These are phyloP conservation scores for Xylaria curta DNA, from an alignment of 495 filamentous ascomycete species.

Conservation along the genomic window DNA sequence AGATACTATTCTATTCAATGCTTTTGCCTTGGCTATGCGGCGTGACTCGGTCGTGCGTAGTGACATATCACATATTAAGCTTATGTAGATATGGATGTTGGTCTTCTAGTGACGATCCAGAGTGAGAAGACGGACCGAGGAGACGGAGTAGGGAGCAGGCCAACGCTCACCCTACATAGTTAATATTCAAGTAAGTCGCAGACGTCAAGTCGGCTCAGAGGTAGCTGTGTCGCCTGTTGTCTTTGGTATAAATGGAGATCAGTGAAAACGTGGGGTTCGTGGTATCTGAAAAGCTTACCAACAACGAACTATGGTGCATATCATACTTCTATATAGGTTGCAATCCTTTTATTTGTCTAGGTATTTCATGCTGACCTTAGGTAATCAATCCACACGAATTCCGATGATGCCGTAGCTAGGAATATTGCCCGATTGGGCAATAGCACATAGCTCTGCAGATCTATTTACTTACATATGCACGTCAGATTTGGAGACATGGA, in stretches of 20 bases:
- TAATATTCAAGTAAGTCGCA: neutral
- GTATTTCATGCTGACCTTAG: neutral
- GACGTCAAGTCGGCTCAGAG: too few species aligned
- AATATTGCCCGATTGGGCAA: conserved; percentile 13
- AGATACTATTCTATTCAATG: neutral
- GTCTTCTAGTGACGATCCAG: too few species aligned
- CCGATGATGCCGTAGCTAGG: conserved; percentile 3
- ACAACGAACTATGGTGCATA: neutral
- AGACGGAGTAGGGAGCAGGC: neutral
- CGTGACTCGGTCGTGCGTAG: neutral
- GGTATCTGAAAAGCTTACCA: neutral
- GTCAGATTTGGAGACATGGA: too few species aligned
- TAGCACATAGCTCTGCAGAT: too few species aligned
- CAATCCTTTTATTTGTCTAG: neutral
- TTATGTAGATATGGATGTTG: too few species aligned
- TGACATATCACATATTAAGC: neutral
- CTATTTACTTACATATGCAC: too few species aligned
- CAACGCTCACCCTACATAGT: neutral
- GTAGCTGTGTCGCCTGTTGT: too few species aligned
- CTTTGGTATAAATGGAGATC: neutral
- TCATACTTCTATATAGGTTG: neutral
- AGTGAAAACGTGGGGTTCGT: neutral
- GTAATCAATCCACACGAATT: neutral
- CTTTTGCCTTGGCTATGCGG: neutral
- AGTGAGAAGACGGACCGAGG: too few species aligned